These are phyloP conservation scores for Aureobasidium leucospermi DNA, from an alignment of 2,329 filamentous ascomycete species.

Conservation along the genomic window DNA sequence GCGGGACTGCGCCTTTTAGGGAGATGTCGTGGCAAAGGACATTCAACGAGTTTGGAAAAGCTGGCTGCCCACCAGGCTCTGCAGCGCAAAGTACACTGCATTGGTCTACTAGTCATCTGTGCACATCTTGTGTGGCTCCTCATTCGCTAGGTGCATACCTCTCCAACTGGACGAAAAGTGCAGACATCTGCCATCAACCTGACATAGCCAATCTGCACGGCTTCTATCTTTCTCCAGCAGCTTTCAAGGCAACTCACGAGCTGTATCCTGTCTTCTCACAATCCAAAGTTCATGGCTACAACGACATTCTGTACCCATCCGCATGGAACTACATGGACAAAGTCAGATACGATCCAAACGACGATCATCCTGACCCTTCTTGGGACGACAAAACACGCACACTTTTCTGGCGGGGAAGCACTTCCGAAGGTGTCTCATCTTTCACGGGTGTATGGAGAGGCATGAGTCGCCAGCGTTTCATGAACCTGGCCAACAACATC, in stretches of 20 bases:
- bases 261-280: slow-evolving; percentile 70
- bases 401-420: slow-evolving; percentile 69
- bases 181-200: slow-evolving; percentile 68
- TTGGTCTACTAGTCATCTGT: slow-evolving; percentile 60
- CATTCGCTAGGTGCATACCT: slow-evolving; percentile 64
- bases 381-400: slow-evolving; percentile 58
- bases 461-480: slow-evolving; percentile 63
- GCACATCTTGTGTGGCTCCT: slow-evolving; percentile 53
- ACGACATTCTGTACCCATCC: slow-evolving; percentile 68
- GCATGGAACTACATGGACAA: slow-evolving; percentile 56
- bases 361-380: slow-evolving; percentile 43
- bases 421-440: slow-evolving; percentile 48
- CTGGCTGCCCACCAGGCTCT: slow-evolving; percentile 57
- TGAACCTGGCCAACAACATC: slow-evolving; percentile 60
- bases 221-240: slow-evolving; percentile 60
- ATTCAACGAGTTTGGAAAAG: slow-evolving; percentile 35
- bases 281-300: slow-evolving; percentile 63
- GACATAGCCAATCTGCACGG: slow-evolving; percentile 68
- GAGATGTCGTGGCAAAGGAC: slow-evolving; percentile 31
- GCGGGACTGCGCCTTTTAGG: slow-evolving; percentile 19
- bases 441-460: slow-evolving; percentile 52
- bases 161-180: slow-evolving; percentile 55
- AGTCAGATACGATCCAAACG: slow-evolving; percentile 44
- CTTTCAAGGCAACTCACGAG: slow-evolving; percentile 54
- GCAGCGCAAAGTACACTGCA: slow-evolving; percentile 50